A percentile compares a stretch with the other conserved stretches of the same genome.
These are phyloP conservation scores for Forsythia viridissima DNA, from an alignment of 257 asterid genomes.

Conservation along the genomic window DNA sequence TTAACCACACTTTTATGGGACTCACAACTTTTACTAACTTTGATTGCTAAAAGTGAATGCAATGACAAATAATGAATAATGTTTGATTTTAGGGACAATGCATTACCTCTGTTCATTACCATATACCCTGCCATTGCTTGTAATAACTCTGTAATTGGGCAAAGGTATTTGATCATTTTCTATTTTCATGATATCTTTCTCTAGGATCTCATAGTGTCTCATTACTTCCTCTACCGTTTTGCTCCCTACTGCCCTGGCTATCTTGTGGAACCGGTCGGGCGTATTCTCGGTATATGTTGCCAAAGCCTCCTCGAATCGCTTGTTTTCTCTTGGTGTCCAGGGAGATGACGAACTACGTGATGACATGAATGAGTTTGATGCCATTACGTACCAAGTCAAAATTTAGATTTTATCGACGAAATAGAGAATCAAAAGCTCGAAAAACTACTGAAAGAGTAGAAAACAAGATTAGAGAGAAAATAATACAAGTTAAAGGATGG, in stretches of 20 bases:
- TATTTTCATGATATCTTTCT: background rate
- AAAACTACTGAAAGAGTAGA: background rate
- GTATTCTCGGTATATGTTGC: background rate
- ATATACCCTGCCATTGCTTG: background rate
- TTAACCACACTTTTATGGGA: too few species aligned
- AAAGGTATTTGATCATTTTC: background rate
- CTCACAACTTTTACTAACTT: too few species aligned
- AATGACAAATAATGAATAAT: background rate
- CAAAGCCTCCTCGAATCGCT: conserved; percentile 1
- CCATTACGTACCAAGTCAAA: background rate
- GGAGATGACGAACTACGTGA: background rate
- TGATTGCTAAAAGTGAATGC: background rate
- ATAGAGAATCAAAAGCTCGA: background rate
- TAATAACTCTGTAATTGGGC: background rate
- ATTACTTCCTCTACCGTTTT: background rate
- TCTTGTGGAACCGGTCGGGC: background rate
- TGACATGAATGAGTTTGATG: background rate
- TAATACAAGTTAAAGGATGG: background rate
- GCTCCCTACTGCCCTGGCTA: background rate
- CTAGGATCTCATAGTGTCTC: conserved; percentile 1
- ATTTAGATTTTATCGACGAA: background rate
- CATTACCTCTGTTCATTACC: conserved; percentile 2
- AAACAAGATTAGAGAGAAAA: background rate
- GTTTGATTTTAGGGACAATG: background rate
- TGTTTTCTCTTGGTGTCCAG: background rate